Percentiles rank a stretch among this genome's conserved stretches.
Conservation (phyloP, 169 alveolate species). For the Plasmodium malariae region DNA sequence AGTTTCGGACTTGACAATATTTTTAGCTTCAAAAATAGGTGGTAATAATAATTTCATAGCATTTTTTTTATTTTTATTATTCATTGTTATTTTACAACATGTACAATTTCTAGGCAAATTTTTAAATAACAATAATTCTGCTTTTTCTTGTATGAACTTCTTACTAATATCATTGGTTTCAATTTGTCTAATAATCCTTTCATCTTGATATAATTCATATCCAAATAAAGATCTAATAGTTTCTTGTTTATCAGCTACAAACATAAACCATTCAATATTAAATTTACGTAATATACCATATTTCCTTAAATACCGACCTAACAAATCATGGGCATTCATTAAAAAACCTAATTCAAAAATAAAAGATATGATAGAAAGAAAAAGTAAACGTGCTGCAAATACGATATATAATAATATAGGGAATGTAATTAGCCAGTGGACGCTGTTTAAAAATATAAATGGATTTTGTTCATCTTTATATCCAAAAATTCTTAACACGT, state of each 20-base stretch:
- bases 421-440: constrained; percentile 60
- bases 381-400: constrained; percentile 62
- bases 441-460: constrained; percentile 16
- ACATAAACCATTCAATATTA: constrained; percentile 77
- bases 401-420: constrained; percentile 54
- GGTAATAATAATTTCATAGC: constrained; percentile 74
- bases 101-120: constrained; percentile 74
- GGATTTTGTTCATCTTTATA: constrained; percentile 59
- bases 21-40: constrained; percentile 75
- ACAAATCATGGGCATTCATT: constrained; percentile 75
- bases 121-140: constrained; percentile 75
- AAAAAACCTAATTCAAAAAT: constrained; percentile 59
- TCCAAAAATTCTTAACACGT: constrained; percentile 56
- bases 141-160: constrained; percentile 54
- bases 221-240: constrained; percentile 58
- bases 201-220: constrained; percentile 69
- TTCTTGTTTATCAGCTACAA: constrained; percentile 70
- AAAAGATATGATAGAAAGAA: constrained; percentile 68
- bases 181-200: constrained; percentile 36
- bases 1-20: constrained; percentile 78
- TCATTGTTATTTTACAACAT: constrained; percentile 62
- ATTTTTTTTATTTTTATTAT: constrained; percentile 67
- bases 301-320: constrained; percentile 44
- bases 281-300: constrained; percentile 61
- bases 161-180: constrained; percentile 54